Conservation (phyloP, 352 stramenopile species). For the Phytophthora podocarpi region DNA sequence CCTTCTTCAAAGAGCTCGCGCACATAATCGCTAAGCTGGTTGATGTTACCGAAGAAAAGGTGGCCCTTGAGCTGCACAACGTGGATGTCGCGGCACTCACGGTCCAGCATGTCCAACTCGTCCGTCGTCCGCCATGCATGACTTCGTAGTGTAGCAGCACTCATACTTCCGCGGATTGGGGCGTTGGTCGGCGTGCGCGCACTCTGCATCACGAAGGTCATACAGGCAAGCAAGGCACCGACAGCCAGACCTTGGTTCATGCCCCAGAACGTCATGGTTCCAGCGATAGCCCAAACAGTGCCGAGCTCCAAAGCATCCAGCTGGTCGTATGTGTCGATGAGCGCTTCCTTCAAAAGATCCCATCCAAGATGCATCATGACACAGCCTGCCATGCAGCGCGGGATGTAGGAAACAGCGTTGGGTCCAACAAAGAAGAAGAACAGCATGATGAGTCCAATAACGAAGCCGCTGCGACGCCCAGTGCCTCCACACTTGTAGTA, state of each 20-base stretch:
- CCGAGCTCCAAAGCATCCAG: conserved; percentile 91
- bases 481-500: conserved; percentile 91
- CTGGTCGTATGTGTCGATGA: conserved; percentile 88
- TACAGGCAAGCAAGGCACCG: conserved; percentile 85
- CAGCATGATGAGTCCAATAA: conserved; percentile 71
- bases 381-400: conserved; percentile 93
- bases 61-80: conserved; percentile 80
- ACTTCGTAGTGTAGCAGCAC: conserved; percentile 88
- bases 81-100: conserved; percentile 82
- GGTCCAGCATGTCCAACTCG: conserved; percentile 83
- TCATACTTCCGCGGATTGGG: conserved; percentile 92
- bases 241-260: conserved; percentile 92
- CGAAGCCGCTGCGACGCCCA: conserved; percentile 65
- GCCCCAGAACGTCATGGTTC: conserved; percentile 92
- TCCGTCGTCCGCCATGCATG: conserved; percentile 71
- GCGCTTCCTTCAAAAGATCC: conserved; percentile 90
- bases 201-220: conserved; percentile 91
- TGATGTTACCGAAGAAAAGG: conserved; percentile 92
- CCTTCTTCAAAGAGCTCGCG: conserved; percentile 66
- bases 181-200: conserved; percentile 82
- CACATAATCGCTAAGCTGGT: conserved; percentile 89
- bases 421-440: conserved; percentile 91
- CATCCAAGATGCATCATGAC: conserved; percentile 92
- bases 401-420: conserved; percentile 84
- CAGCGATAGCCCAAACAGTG: conserved; percentile 90